Percentiles rank a stretch among this genome's conserved stretches.
phyloP scores from a whole-genome alignment of 306 rosid genomes.

The Fagus sylvatica region DNA sequence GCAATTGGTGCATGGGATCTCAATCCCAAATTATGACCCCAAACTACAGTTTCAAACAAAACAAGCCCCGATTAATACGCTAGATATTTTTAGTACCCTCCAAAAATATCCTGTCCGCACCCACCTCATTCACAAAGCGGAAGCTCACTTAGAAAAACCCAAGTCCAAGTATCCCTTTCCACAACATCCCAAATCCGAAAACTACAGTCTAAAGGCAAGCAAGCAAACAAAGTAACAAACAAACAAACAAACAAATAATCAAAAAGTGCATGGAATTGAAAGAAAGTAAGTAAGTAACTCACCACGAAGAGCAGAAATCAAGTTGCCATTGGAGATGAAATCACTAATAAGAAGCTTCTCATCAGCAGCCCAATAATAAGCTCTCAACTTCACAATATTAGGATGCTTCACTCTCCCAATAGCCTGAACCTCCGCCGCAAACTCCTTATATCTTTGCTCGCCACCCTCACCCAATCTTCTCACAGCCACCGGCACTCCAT shows the following conservation, averaged over 20 bases:
- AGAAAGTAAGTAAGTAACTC: not conserved
- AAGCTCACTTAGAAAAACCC: too few species aligned
- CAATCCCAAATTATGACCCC: too few species aligned
- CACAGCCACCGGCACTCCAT: conserved; percentile 96
- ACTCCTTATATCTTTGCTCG: conserved; percentile 90
- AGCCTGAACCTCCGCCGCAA: conserved; percentile 82
- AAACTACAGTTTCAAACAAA: too few species aligned
- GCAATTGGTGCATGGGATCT: too few species aligned
- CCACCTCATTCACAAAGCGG: too few species aligned
- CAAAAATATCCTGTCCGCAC: too few species aligned
- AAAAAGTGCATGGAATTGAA: not conserved
- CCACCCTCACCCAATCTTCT: conserved; percentile 96
- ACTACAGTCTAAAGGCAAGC: not conserved
- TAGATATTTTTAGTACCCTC: too few species aligned
- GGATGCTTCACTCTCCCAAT: conserved; percentile 95
- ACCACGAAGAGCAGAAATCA: conserved; percentile 85
- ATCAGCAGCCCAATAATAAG: conserved; percentile 95
- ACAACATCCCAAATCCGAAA: not conserved
- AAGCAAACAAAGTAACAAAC: not conserved
- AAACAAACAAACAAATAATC: not conserved
- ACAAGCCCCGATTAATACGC: too few species aligned
- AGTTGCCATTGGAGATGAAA: conserved; percentile 85
- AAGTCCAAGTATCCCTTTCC: too few species aligned
- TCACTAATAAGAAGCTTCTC: conserved; percentile 96
- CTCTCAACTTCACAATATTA: conserved; percentile 74